Percentiles rank a stretch among this genome's conserved stretches.
These are phyloP conservation scores for Leonotis leonurus DNA, from an alignment of 257 asterid species.

Conservation along the genomic window DNA sequence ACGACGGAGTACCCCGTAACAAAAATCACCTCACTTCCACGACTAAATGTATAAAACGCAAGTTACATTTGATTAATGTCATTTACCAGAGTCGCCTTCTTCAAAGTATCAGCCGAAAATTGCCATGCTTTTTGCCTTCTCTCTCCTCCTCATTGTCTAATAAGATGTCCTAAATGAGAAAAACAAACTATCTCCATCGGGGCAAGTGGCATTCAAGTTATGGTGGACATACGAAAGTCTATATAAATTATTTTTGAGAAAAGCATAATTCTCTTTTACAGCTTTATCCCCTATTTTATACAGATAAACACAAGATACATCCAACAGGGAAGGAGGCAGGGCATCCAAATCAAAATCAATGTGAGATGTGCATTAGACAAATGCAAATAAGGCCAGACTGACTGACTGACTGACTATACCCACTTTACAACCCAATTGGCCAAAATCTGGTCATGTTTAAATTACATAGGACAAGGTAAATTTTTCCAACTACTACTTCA, in stretches of 20 bases:
- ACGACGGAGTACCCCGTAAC: too few species aligned
- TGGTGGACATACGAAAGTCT: neutral
- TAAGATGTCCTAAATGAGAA: neutral
- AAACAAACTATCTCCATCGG: neutral
- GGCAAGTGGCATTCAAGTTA: neutral
- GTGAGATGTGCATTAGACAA: constrained; percentile 4
- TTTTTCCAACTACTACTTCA: constrained; percentile 10
- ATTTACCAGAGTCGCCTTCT: neutral
- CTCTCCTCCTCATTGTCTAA: neutral
- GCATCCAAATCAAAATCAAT: neutral
- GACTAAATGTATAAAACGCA: too few species aligned
- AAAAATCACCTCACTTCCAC: too few species aligned
- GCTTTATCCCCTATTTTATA: constrained; percentile 11
- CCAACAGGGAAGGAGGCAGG: neutral
- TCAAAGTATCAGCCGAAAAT: neutral
- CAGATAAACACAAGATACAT: constrained; percentile 5
- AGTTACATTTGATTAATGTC: neutral
- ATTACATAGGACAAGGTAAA: constrained; percentile 14
- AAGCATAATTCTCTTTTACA: constrained; percentile 12
- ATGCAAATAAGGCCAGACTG: constrained; percentile 11
- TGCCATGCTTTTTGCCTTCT: neutral
- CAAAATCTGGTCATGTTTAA: constrained; percentile 15
- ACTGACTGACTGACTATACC: constrained; percentile 30
- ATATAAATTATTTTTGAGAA: neutral
- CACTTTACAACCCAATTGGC: constrained; percentile 31